Conservation (phyloP, 805 yeast species). For the Wickerhamiella qilinensis region DNA sequence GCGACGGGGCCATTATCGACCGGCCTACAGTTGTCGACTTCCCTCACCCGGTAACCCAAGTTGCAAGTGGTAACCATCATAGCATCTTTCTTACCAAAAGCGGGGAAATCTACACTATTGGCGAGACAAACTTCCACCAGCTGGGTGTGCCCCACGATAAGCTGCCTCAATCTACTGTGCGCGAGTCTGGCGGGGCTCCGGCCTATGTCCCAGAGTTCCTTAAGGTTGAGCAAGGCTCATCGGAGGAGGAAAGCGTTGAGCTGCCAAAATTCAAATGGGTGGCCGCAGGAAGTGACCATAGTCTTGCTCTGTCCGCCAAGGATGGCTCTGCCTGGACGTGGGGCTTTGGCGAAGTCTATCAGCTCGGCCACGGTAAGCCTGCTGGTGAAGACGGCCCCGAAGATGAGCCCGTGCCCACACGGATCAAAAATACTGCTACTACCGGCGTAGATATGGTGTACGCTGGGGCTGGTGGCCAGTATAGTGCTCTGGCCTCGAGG, state of each 20-base stretch:
- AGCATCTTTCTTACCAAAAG: constrained; percentile 54
- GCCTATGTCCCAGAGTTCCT: constrained; percentile 83
- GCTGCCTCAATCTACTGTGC: constrained; percentile 54
- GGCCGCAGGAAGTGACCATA: constrained; percentile 85
- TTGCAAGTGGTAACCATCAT: constrained; percentile 94
- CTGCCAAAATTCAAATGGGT: constrained; percentile 43
- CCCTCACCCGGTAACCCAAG: constrained; percentile 32
- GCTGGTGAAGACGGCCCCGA: constrained; percentile 72
- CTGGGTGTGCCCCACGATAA: constrained; percentile 56
- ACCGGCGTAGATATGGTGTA: constrained; percentile 51
- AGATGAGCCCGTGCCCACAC: constrained; percentile 76
- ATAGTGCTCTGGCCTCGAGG: constrained; percentile 48
- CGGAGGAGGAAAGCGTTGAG: constrained; percentile 16
- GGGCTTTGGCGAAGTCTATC: constrained; percentile 98
- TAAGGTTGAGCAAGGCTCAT: constrained; percentile 29
- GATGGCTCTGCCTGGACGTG: constrained; percentile 84
- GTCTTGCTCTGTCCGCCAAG: constrained; percentile 56
- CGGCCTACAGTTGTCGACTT: constrained; percentile 66
- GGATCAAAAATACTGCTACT: constrained; percentile 89
- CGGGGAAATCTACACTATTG: constrained; percentile 73
- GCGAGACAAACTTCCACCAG: constrained; percentile 88
- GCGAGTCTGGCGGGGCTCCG: constrained; percentile 63
- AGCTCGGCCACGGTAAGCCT: constrained; percentile 79
- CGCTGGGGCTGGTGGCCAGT: constrained; percentile 95
- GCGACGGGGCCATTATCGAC: constrained; percentile 53